These are phyloP conservation scores for Claviceps capensis DNA, from an alignment of 2,329 filamentous ascomycete genomes.

Conservation along the genomic window DNA sequence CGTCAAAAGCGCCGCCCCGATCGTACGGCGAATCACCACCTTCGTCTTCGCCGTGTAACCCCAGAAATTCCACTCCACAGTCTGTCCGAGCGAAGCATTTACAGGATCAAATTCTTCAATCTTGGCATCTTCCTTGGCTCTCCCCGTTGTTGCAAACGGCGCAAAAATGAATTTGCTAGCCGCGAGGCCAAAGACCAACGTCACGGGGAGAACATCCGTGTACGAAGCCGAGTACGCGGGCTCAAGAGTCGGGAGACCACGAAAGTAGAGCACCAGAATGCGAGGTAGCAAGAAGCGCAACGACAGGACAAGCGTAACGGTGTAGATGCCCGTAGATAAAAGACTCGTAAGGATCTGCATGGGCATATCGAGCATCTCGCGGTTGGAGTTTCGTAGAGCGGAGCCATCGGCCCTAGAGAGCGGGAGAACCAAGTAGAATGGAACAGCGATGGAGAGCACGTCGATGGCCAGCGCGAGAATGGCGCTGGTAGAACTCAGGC, in stretches of 20 bases:
- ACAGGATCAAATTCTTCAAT: constrained; percentile 46
- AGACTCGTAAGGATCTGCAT: constrained; percentile 52
- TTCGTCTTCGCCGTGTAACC: constrained; percentile 51
- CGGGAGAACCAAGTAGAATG: constrained; percentile 62
- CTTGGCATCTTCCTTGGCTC: constrained; percentile 33
- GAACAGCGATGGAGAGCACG: constrained; percentile 52
- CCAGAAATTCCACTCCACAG: constrained; percentile 59
- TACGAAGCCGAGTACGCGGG: constrained; percentile 52
- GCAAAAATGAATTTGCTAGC: constrained; percentile 68
- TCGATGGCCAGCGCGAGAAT: constrained; percentile 53
- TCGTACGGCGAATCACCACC: constrained; percentile 51
- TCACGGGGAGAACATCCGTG: constrained; percentile 45
- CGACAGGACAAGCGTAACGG: constrained; percentile 54
- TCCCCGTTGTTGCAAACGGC: constrained; percentile 43
- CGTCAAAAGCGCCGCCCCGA: constrained; percentile 42
- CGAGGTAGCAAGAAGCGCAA: constrained; percentile 57
- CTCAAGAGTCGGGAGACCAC: constrained; percentile 54
- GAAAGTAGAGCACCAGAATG: constrained; percentile 63
- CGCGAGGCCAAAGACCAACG: constrained; percentile 49
- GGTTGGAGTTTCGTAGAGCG: constrained; percentile 40
- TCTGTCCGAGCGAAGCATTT: constrained; percentile 53
- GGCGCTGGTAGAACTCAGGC: constrained; percentile 47
- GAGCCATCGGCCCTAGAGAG: constrained; percentile 50
- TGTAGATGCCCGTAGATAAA: constrained; percentile 61
- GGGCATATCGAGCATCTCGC: constrained; percentile 49